phyloP scores from a whole-genome alignment of 805 yeast genomes.

The Lachancea kluyveri region DNA sequence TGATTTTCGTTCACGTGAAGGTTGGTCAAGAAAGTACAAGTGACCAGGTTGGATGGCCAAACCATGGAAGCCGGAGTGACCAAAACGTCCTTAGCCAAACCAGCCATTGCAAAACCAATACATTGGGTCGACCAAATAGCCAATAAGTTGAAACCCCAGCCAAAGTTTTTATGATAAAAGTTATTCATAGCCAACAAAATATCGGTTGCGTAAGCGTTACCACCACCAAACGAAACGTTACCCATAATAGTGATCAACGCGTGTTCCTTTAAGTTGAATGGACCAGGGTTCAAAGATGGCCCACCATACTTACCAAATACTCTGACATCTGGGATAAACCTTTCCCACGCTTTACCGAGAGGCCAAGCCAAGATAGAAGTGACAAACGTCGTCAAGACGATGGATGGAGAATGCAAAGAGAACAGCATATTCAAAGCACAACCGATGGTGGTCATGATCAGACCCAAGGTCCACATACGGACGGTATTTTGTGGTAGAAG shows the following conservation, averaged over 20 bases:
- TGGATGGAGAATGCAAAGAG: conserved; percentile 48
- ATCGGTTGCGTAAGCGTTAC: conserved; percentile 52
- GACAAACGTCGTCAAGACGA: conserved; percentile 44
- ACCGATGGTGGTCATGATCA: conserved; percentile 48
- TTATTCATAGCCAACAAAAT: conserved; percentile 44
- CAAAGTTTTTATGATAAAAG: conserved; percentile 40
- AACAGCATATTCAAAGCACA: conserved; percentile 55
- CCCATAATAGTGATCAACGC: conserved; percentile 49
- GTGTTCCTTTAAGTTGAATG: conserved; percentile 58
- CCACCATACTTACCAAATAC: conserved; percentile 21
- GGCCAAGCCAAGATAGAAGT: conserved; percentile 57
- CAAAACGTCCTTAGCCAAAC: conserved; percentile 49
- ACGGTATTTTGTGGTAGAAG: conserved; percentile 41
- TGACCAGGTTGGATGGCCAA: conserved; percentile 65
- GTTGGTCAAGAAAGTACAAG: conserved; percentile 23
- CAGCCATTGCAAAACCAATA: conserved; percentile 63
- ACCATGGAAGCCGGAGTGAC: conserved; percentile 57
- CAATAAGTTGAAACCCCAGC: conserved; percentile 49
- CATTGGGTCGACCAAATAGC: conserved; percentile 51
- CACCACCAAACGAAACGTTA: conserved; percentile 34
- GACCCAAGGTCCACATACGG: conserved; percentile 45
- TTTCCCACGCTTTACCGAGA: conserved; percentile 45
- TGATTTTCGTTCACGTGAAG: conserved; percentile 9
- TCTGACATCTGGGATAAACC: conserved; percentile 27
- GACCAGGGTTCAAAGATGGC: conserved; percentile 45